phyloP scores from a whole-genome alignment of 768 basidiomycete genomes.

The Leccinellum luteum region DNA sequence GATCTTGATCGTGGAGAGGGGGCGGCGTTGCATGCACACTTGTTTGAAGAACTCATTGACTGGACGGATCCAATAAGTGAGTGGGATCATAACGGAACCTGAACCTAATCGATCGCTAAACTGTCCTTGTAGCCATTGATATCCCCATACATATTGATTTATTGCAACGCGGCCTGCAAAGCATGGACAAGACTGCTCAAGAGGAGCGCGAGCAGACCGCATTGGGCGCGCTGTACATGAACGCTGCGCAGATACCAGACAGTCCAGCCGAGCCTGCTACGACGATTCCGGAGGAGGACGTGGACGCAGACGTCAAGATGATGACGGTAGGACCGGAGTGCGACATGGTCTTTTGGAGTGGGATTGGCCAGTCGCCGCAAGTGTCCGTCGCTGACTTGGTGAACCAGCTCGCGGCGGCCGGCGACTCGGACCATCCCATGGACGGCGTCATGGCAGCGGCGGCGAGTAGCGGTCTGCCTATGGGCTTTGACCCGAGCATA shows the following conservation, averaged over 20 bases:
- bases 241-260: slow-evolving; percentile 69
- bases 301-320: slow-evolving; percentile 55
- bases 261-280: slow-evolving; percentile 67
- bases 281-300: slow-evolving; percentile 64
- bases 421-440: slow-evolving; percentile 41
- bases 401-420: slow-evolving; percentile 55
- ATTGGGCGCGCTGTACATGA: slow-evolving; percentile 73
- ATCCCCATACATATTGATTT: slow-evolving; percentile 57
- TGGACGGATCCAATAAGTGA: slow-evolving; percentile 83
- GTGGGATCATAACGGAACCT: slow-evolving; percentile 30
- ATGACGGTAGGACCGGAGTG: slow-evolving; percentile 74
- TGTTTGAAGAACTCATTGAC: slow-evolving; percentile 85
- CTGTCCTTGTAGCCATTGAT: slow-evolving; percentile 50
- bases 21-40: slow-evolving; percentile 74
- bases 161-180: slow-evolving; percentile 58
- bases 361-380: slow-evolving; percentile 24
- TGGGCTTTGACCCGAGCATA: slow-evolving; percentile 43
- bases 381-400: slow-evolving; percentile 70
- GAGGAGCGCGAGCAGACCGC: slow-evolving; percentile 79
- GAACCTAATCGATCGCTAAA: slow-evolving; percentile 20
- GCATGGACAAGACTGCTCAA: slow-evolving; percentile 66
- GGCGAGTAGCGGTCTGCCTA: slow-evolving; percentile 26
- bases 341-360: slow-evolving; percentile 65
- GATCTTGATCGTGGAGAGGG: slow-evolving; percentile 89
- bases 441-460: slow-evolving; percentile 28